These are phyloP conservation scores for Naganishia vaughanmartiniae DNA, from an alignment of 768 basidiomycete species.

Conservation along the genomic window DNA sequence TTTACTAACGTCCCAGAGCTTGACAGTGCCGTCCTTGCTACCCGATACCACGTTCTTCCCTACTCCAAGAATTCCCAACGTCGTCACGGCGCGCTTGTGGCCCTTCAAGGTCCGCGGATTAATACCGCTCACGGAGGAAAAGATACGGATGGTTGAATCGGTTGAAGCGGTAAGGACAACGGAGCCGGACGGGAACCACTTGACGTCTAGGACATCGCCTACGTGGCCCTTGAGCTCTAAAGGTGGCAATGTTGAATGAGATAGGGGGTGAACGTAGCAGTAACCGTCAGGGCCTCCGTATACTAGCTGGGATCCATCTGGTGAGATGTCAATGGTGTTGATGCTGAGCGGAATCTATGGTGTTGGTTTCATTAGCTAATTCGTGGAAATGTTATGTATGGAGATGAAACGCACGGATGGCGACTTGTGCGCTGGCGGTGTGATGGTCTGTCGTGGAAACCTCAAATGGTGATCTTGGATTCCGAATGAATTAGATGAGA, in stretches of 20 bases:
- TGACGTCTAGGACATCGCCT: constrained; percentile 49
- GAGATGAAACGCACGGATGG: constrained; percentile 2
- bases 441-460: constrained; percentile 59
- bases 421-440: constrained; percentile 16
- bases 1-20: constrained; percentile 69
- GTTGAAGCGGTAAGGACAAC: constrained; percentile 69
- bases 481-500: constrained; percentile 52
- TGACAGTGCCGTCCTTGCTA: constrained; percentile 67
- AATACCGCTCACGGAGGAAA: constrained; percentile 59
- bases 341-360: constrained; percentile 44
- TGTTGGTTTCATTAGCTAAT: background rate
- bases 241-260: background rate
- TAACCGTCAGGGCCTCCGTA: constrained; percentile 51
- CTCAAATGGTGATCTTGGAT: constrained; percentile 58
- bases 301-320: constrained; percentile 36
- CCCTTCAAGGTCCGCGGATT: constrained; percentile 65
- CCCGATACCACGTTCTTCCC: constrained; percentile 68
- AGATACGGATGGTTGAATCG: constrained; percentile 67
- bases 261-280: constrained; percentile 36
- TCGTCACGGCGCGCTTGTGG: constrained; percentile 66
- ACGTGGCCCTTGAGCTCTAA: constrained; percentile 51
- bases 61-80: constrained; percentile 63
- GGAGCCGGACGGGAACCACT: constrained; percentile 51
- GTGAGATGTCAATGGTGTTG: constrained; percentile 43
- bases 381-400: background rate